phyloP scores from a whole-genome alignment of 2,329 filamentous ascomycete genomes.

The Talaromyces funiculosus region DNA sequence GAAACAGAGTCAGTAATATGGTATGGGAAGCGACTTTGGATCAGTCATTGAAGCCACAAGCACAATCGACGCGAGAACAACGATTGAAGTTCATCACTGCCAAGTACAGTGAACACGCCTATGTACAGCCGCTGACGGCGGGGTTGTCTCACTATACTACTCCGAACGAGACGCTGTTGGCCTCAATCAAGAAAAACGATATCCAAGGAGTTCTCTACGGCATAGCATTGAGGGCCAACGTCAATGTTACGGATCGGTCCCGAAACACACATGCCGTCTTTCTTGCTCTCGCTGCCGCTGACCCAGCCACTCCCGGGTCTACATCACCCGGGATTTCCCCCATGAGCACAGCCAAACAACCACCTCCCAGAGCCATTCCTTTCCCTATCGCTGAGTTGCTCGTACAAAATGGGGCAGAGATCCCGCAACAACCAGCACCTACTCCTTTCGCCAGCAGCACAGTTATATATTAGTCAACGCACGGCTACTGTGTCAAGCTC shows the following conservation, averaged over 20 bases:
- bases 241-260: constrained; percentile 79
- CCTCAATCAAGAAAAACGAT: constrained; percentile 93
- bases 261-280: constrained; percentile 85
- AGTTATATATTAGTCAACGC: constrained; percentile 78
- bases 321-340: constrained; percentile 23
- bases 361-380: constrained; percentile 48
- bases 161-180: constrained; percentile 80
- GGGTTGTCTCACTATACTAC: constrained; percentile 70
- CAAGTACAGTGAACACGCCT: constrained; percentile 84
- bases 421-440: constrained; percentile 67
- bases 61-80: constrained; percentile 79
- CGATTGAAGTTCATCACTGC: constrained; percentile 89
- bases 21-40: constrained; percentile 89
- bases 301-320: constrained; percentile 69
- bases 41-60: constrained; percentile 62
- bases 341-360: constrained; percentile 23
- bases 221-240: constrained; percentile 76
- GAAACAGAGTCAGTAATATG: constrained; percentile 93
- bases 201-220: constrained; percentile 90
- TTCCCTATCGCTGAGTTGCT: constrained; percentile 90
- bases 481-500: constrained; percentile 29
- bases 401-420: constrained; percentile 87
- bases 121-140: constrained; percentile 66
- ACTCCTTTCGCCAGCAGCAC: constrained; percentile 72
- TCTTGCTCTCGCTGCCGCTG: constrained; percentile 83